Percentiles rank a stretch among this genome's conserved stretches.
Evolutionary conservation across 257 asterid species (phyloP).

Genomic region (Scutellaria galericulata): DNA sequence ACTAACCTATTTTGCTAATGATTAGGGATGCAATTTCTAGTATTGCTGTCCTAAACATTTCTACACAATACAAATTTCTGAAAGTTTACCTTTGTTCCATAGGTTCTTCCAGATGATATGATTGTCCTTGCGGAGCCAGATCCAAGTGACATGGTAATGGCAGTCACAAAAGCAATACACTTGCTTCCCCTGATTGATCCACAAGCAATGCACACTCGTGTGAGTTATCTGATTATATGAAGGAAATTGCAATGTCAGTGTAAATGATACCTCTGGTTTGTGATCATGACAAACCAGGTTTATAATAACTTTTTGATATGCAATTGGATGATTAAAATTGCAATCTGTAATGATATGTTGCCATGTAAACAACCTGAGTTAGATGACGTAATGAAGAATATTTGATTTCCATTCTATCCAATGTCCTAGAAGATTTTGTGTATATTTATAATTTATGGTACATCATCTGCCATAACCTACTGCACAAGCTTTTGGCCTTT

Average conservation of each 20-base stretch:
- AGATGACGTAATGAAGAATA: constrained; percentile 13
- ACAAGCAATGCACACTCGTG: constrained; percentile 81
- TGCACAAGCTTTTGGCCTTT: background rate
- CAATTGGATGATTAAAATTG: background rate
- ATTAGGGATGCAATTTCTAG: constrained; percentile 31
- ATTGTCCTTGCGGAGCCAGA: constrained; percentile 90
- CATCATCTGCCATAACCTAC: constrained; percentile 16
- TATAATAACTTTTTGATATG: background rate
- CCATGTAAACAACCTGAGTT: background rate
- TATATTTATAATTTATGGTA: background rate
- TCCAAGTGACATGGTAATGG: constrained; percentile 87
- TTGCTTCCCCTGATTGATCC: constrained; percentile 94
- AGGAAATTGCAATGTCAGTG: background rate
- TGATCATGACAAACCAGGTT: background rate
- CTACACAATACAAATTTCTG: constrained; percentile 30
- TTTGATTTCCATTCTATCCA: background rate
- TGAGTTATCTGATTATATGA: constrained; percentile 45
- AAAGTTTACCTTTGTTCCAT: constrained; percentile 30
- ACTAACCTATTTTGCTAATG: constrained; percentile 29
- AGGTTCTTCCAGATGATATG: constrained; percentile 99
- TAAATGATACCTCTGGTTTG: background rate
- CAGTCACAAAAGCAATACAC: constrained; percentile 75
- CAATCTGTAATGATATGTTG: background rate
- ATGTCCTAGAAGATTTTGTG: background rate
- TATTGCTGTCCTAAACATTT: constrained; percentile 25